Evolutionary conservation across 768 basidiomycete genomes (phyloP).

Genomic region (Pleurotus sapidus): DNA sequence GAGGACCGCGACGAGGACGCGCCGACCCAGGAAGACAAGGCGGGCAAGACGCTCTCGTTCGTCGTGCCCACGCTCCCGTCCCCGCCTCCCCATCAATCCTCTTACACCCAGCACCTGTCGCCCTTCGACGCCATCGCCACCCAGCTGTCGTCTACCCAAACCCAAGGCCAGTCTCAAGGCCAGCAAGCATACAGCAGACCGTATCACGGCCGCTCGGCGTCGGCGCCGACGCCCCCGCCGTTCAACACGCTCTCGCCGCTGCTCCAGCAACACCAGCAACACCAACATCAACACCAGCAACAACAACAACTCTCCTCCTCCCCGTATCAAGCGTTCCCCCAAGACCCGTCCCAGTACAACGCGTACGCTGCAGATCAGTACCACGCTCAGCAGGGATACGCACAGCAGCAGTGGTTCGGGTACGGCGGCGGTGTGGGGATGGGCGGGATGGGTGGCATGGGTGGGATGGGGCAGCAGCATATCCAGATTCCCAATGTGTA

Average conservation of each 20-base stretch:
- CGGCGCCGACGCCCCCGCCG: slow-evolving; percentile 62
- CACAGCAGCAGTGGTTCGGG: too few species aligned
- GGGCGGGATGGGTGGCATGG: too few species aligned
- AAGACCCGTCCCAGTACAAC: too few species aligned
- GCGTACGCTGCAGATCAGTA: too few species aligned
- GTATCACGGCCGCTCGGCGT: slow-evolving; percentile 37
- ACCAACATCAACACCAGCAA: slow-evolving; percentile 22
- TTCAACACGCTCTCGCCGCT: not conserved
- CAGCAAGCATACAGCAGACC: slow-evolving; percentile 3
- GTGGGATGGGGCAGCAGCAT: slow-evolving; percentile 39
- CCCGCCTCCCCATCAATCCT: slow-evolving; percentile 19
- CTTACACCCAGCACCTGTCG: slow-evolving; percentile 3
- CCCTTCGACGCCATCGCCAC: slow-evolving; percentile 6
- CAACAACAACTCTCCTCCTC: too few species aligned
- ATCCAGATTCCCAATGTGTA: slow-evolving; percentile 70
- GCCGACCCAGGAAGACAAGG: slow-evolving; percentile 31
- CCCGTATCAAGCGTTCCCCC: too few species aligned
- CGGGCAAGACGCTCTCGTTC: slow-evolving; percentile 34
- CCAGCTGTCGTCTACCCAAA: not conserved
- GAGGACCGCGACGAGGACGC: too few species aligned
- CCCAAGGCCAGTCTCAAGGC: too few species aligned
- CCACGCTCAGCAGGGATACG: too few species aligned
- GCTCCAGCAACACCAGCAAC: not conserved
- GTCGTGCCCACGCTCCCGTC: slow-evolving; percentile 30
- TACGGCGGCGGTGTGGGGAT: too few species aligned